A percentile compares a stretch with the other conserved stretches of the same genome.
Conservation (phyloP, 768 basidiomycete species). For the Nidularia pulvinata region DNA sequence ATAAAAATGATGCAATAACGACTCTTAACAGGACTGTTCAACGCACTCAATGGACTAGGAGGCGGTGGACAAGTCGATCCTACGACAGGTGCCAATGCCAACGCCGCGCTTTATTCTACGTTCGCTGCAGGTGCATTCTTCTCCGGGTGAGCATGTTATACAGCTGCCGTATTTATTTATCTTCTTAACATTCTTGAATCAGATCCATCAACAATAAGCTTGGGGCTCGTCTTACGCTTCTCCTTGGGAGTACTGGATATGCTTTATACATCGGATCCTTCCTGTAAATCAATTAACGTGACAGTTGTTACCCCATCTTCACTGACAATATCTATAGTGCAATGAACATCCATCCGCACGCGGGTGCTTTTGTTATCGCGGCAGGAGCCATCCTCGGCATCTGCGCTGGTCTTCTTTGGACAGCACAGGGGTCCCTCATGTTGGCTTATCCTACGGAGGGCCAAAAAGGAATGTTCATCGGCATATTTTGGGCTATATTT, state of each 20-base stretch:
- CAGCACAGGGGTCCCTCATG: conserved; percentile 85
- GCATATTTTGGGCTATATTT: conserved; percentile 85
- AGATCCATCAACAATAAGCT: conserved; percentile 83
- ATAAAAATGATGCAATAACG: neutral
- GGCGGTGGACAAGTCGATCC: conserved; percentile 75
- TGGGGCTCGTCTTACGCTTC: conserved; percentile 73
- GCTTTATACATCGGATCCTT: conserved; percentile 74
- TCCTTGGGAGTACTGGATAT: conserved; percentile 76
- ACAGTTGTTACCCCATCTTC: neutral
- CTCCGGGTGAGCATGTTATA: conserved; percentile 48
- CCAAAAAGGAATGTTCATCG: conserved; percentile 78
- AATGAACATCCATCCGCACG: conserved; percentile 66
- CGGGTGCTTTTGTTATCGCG: conserved; percentile 64
- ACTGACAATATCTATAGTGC: conserved; percentile 35
- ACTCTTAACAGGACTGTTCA: conserved; percentile 59
- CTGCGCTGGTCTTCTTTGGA: conserved; percentile 75
- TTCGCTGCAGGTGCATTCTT: conserved; percentile 44
- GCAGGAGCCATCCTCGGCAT: conserved; percentile 75
- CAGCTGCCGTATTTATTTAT: conserved; percentile 8
- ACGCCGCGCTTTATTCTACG: conserved; percentile 63
- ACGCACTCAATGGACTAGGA: conserved; percentile 78
- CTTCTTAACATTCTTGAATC: neutral
- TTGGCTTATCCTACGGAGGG: conserved; percentile 80
- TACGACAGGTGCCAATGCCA: conserved; percentile 67
- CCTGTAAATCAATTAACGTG: conserved; percentile 44